Evolutionary conservation across 805 yeast species (phyloP), one percentile per base, ranked within the genome.

Genomic region (Candida pini): DNA sequence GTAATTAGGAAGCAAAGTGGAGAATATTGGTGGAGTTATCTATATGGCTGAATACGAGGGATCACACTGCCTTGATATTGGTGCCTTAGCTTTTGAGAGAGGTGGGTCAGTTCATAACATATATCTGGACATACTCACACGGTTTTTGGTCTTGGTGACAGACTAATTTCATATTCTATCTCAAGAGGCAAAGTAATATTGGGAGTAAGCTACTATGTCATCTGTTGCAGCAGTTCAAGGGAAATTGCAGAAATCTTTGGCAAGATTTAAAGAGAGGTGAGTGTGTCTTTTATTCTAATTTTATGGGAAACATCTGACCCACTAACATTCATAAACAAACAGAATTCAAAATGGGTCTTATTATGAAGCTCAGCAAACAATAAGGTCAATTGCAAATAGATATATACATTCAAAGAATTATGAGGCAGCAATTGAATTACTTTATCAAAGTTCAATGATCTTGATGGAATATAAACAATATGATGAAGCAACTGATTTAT

Each of bases 281-380:
- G 58, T 41, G 4, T 2, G n/a, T 13, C 12, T 23, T 27, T 10
- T 17, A 15, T 27, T 3, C 12, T 19, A 6, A 14, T 13, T 1
- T 9, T 10, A 6, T 16, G 25, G 23, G 25, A 4, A 12, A 12
- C 25, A 12, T 13, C 25, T 22, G 25, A 7, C 23, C 7, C 10
- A 9, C 21, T 15, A 7, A 18, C 9, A n/a, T 18, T 27, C 8
- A 12, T 22, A 12, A 22, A 12, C 8, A 8, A 15, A 9, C 18
- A 79, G 83, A 49, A 81, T 90, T 43, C 73, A 71, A 33, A 71
- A 71, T 32, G 86, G 85, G 3, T 83, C 88, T 36, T 87, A 71
- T 62, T 90, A 90, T 56, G 98, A 92, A 56, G 97, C 97, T 0
- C 96, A 90, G 56, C 97, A 92, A 59, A 89, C 96, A 0, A 69